These are phyloP conservation scores for Cryptomeria japonica DNA, from an alignment of 75 land plant genomes.

Conservation along the genomic window DNA sequence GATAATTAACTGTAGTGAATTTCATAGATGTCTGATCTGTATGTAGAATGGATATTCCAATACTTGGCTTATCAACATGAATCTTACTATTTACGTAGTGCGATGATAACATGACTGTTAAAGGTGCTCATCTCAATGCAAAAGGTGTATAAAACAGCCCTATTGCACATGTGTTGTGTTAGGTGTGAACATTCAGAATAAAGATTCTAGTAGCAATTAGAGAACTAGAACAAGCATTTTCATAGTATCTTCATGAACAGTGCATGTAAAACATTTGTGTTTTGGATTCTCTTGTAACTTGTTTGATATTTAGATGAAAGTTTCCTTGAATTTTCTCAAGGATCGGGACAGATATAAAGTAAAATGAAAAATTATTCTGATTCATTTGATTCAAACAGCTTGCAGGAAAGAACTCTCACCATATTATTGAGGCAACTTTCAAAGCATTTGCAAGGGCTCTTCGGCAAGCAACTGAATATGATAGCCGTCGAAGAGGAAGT, in stretches of 20 bases:
- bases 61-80: no score
- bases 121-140: no score
- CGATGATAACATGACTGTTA: no score
- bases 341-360: not conserved
- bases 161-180: no score
- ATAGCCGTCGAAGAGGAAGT: constrained; percentile 69
- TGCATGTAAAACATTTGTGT: not conserved
- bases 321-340: not conserved
- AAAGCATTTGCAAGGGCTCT: constrained; percentile 98
- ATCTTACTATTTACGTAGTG: no score
- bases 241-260: not conserved
- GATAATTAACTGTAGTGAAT: no score
- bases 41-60: no score
- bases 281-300: not conserved
- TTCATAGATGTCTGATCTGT: no score
- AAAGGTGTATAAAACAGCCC: no score
- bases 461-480: constrained; percentile 85
- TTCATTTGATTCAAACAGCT: constrained; percentile 41
- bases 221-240: not conserved
- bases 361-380: not conserved
- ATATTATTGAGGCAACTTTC: constrained; percentile 94
- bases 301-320: not conserved
- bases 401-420: constrained; percentile 92
- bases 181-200: no score
- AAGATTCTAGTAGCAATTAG: no score